Percentiles rank a stretch among this genome's conserved stretches.
Conservation (phyloP, 257 asterid species). For the Scutellaria baicalensis region DNA sequence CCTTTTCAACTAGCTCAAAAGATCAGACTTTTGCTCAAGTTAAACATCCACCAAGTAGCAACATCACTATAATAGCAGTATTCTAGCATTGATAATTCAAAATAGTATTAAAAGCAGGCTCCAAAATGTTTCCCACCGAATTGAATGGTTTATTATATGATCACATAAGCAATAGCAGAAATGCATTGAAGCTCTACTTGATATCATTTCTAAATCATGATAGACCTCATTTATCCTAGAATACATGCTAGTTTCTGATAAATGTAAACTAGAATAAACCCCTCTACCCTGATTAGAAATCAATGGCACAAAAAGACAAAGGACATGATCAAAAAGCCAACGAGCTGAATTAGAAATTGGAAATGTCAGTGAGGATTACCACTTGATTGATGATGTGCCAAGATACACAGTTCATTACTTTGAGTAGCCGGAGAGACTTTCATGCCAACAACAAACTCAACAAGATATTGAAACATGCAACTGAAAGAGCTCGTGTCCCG, state of each 20-base stretch:
- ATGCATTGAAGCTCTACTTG: not conserved
- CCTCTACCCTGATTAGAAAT: not conserved
- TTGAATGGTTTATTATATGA: not conserved
- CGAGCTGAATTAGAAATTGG: constrained; percentile 1
- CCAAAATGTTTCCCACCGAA: not conserved
- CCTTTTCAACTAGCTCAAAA: not conserved
- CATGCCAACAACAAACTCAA: constrained; percentile 61
- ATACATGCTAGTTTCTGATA: not conserved
- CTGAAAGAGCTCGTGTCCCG: constrained; percentile 30
- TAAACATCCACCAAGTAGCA: not conserved
- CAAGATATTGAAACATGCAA: constrained; percentile 72
- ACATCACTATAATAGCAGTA: not conserved
- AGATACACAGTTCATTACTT: constrained; percentile 38
- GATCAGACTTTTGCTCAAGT: not conserved
- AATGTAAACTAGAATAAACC: not conserved
- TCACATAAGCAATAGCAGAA: not conserved
- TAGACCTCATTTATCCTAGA: not conserved
- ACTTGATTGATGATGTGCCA: constrained; percentile 61
- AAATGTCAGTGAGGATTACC: constrained; percentile 42
- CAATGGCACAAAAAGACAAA: not conserved
- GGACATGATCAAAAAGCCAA: not conserved
- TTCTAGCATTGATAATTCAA: not conserved
- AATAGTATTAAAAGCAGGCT: not conserved
- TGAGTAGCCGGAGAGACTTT: constrained; percentile 43
- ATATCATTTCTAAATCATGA: not conserved